A percentile compares a stretch with the other conserved stretches of the same genome.
Evolutionary conservation across 2,329 filamentous ascomycete species (phyloP).

Genomic region (Cladobotryum mycophilum): DNA sequence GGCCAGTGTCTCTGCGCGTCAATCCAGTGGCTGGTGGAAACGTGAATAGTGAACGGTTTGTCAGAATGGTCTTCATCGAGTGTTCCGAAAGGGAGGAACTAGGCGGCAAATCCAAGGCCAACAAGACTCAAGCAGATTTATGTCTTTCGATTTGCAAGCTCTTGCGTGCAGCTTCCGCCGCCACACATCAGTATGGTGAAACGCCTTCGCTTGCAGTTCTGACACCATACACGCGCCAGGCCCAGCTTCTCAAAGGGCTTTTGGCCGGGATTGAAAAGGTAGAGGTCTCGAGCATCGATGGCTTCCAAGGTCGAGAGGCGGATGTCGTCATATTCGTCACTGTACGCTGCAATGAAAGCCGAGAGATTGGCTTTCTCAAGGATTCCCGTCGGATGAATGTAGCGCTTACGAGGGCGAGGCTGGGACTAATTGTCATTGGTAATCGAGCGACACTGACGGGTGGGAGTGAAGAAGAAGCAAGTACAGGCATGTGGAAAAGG

Average conservation of each 20-base stretch:
- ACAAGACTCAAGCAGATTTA: conserved; percentile 30
- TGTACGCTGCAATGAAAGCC: conserved; percentile 33
- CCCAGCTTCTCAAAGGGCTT: conserved; percentile 23
- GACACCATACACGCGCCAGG: conserved; percentile 35
- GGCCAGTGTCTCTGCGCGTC: background rate
- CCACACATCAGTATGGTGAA: background rate
- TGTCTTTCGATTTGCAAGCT: conserved; percentile 29
- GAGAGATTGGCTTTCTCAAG: conserved; percentile 34
- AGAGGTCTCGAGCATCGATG: conserved; percentile 35
- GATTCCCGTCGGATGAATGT: conserved; percentile 36
- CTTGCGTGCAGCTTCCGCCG: conserved; percentile 11
- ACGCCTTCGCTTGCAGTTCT: conserved; percentile 29
- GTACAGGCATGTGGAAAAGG: conserved; percentile 12
- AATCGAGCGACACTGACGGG: conserved; percentile 23
- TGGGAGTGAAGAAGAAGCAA: conserved; percentile 6
- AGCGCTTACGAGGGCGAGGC: conserved; percentile 31
- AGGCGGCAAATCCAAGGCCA: conserved; percentile 33
- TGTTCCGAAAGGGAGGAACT: conserved; percentile 30
- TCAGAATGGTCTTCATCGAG: conserved; percentile 29
- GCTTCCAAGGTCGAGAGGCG: conserved; percentile 37
- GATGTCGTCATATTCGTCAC: conserved; percentile 38
- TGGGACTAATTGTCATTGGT: conserved; percentile 29
- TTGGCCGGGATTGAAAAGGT: conserved; percentile 20
- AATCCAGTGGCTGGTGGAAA: too few species aligned
- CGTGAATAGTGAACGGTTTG: too few species aligned